Percentiles rank a stretch among this genome's conserved stretches.
Evolutionary conservation across 768 basidiomycete species (phyloP).

Genomic region (Rhizopogon salebrosus): DNA sequence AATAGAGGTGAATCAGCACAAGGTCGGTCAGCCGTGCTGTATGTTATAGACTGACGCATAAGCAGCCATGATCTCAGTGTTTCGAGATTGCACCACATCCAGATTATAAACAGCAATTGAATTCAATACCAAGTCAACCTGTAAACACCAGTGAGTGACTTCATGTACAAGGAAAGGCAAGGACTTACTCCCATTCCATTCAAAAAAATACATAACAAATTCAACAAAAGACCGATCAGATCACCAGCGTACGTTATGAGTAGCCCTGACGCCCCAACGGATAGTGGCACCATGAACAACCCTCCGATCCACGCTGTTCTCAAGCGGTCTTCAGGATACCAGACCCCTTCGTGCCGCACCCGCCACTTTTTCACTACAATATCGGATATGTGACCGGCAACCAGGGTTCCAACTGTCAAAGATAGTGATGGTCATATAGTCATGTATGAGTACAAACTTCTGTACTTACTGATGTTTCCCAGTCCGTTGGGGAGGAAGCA

Average conservation of each 20-base stretch:
- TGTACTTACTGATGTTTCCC: slow-evolving; percentile 37
- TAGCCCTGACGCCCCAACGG: too few species aligned
- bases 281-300: too few species aligned
- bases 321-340: slow-evolving; percentile 69
- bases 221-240: too few species aligned
- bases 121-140: slow-evolving; percentile 55
- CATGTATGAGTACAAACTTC: not conserved
- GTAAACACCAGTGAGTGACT: not conserved
- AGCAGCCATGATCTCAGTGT: slow-evolving; percentile 61
- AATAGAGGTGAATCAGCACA: not conserved
- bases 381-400: slow-evolving; percentile 60
- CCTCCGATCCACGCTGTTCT: too few species aligned
- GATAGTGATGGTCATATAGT: not conserved
- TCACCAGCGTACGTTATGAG: too few species aligned
- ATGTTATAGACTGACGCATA: slow-evolving; percentile 35
- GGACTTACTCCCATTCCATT: slow-evolving; percentile 59
- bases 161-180: not conserved
- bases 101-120: slow-evolving; percentile 54
- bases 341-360: slow-evolving; percentile 44
- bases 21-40: not conserved
- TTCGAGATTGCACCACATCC: slow-evolving; percentile 54
- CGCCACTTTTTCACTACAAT: slow-evolving; percentile 42
- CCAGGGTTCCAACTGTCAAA: slow-evolving; percentile 49
- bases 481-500: too few species aligned
- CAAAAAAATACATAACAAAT: slow-evolving; percentile 50